These are phyloP conservation scores for Ceratocystis albifundus DNA, from an alignment of 2,329 filamentous ascomycete genomes.

Conservation along the genomic window DNA sequence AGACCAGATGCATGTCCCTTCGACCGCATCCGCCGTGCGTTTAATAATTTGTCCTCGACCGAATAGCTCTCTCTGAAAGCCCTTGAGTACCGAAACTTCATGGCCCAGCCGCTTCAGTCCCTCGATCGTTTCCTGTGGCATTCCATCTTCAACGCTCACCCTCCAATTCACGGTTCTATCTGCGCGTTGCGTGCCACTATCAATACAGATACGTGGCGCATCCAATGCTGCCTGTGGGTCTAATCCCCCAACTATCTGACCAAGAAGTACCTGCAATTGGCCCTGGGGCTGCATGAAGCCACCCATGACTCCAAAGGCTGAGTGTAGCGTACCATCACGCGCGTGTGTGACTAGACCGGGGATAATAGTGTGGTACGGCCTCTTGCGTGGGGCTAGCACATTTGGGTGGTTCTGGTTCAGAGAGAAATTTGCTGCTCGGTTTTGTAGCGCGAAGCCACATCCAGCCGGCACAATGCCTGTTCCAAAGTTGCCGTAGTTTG, in stretches of 20 bases:
- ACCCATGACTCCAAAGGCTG: slow-evolving; percentile 92
- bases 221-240: slow-evolving; percentile 83
- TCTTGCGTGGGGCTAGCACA: slow-evolving; percentile 63
- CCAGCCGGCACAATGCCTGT: slow-evolving; percentile 72
- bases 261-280: slow-evolving; percentile 83
- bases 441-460: slow-evolving; percentile 89
- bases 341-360: slow-evolving; percentile 77
- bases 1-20: slow-evolving; percentile 65
- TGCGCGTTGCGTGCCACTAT: slow-evolving; percentile 54
- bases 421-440: slow-evolving; percentile 79
- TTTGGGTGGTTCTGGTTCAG: slow-evolving; percentile 66
- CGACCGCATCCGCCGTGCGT: slow-evolving; percentile 56
- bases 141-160: slow-evolving; percentile 75
- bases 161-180: slow-evolving; percentile 48
- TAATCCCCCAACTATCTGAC: slow-evolving; percentile 71
- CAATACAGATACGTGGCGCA: slow-evolving; percentile 81
- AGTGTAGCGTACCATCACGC: slow-evolving; percentile 62
- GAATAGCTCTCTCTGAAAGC: slow-evolving; percentile 56
- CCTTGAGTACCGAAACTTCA: slow-evolving; percentile 55
- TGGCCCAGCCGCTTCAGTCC: slow-evolving; percentile 63
- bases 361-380: slow-evolving; percentile 97
- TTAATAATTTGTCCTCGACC: slow-evolving; percentile 80
- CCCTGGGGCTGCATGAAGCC: slow-evolving; percentile 98
- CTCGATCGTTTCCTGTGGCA: slow-evolving; percentile 54
- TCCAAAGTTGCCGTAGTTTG: slow-evolving; percentile 82